Base-by-base conservation (phyloP, 768 basidiomycete genomes). In the Hydnomerulius pinastri region DNA sequence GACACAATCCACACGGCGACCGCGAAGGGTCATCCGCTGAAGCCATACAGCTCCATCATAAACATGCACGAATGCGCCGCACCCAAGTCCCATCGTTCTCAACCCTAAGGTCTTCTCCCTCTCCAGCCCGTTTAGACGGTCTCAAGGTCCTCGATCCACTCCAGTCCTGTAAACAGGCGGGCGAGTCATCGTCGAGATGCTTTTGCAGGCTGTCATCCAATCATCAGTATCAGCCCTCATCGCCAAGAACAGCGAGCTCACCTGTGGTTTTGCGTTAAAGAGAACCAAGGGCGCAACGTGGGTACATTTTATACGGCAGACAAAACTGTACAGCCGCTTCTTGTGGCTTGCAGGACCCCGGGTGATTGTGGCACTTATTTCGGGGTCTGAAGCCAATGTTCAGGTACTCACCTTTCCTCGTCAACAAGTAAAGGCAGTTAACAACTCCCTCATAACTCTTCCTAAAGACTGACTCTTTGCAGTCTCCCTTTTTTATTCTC, bases 111-210 rank as follows among this genome's bases (percentile, higher is more conserved):
- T 51, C 39, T 78, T 68, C 62, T 67, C 64, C 51, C 61, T 91
- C 89, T 90, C 81, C 89, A 88, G 86, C 85, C 76, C 64, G 67
- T 71, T 72, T 64, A 79, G 83, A 92, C 90, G 90, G 86, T 91
- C 90, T 86, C 89, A 76, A 82, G 74, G 82, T 91, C 90, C 79
- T 90, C 78, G 85, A 87, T 76, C 81, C 77, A 73, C 85, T 62
- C 81, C 81, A 79, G 73, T 86, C 87, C 82, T 72, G 56, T 56
- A 41, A 67, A 54, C 54, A 67, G 80, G 88, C 80, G 86, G 81
- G 79, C 83, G 72, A 74, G 72, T 82, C 88, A 62, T 91, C 86
- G 77, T 83, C 79, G 85, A 90, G 90, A 91, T 91, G 90, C 90
- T 92, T 92, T 89, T 81, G 65, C 73, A 65, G 79, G 81, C 87